phyloP scores from a whole-genome alignment of 257 asterid species.

The Solanum arcanum region DNA sequence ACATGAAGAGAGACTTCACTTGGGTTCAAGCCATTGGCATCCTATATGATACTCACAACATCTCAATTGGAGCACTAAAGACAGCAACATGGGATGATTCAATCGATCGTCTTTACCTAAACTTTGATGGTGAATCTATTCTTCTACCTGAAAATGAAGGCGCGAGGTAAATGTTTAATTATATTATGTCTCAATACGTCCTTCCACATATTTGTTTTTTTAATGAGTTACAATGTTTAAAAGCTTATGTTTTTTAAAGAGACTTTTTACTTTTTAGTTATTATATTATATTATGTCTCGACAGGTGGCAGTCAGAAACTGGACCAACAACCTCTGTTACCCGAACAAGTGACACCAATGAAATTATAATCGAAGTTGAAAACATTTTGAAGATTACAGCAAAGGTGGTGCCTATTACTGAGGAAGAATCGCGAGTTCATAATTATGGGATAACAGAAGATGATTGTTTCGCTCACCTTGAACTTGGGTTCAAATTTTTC shows the following conservation, averaged over 20 bases:
- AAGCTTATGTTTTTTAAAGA: too few relatives aligned
- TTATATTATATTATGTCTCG: neutral
- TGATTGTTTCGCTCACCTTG: constrained; percentile 57
- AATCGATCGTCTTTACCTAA: constrained; percentile 29
- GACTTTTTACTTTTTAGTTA: neutral
- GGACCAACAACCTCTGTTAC: constrained; percentile 1
- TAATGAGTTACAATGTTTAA: neutral
- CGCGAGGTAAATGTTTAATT: neutral
- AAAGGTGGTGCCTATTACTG: constrained; percentile 27
- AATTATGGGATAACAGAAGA: constrained; percentile 32
- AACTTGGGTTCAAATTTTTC: constrained; percentile 42
- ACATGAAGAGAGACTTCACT: constrained; percentile 46
- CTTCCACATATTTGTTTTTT: neutral
- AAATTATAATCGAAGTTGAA: neutral
- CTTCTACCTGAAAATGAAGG: constrained; percentile 16
- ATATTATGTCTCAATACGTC: neutral
- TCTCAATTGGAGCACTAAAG: constrained; percentile 31
- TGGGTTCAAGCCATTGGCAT: constrained; percentile 60
- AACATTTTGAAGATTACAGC: neutral
- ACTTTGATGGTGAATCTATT: constrained; percentile 32
- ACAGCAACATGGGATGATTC: constrained; percentile 37
- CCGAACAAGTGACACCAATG: neutral
- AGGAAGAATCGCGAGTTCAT: constrained; percentile 32
- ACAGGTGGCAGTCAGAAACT: constrained; percentile 16
- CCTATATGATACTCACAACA: constrained; percentile 24